Conservation (phyloP, 148 eudicot species). For the Vaccinium myrtillus region DNA sequence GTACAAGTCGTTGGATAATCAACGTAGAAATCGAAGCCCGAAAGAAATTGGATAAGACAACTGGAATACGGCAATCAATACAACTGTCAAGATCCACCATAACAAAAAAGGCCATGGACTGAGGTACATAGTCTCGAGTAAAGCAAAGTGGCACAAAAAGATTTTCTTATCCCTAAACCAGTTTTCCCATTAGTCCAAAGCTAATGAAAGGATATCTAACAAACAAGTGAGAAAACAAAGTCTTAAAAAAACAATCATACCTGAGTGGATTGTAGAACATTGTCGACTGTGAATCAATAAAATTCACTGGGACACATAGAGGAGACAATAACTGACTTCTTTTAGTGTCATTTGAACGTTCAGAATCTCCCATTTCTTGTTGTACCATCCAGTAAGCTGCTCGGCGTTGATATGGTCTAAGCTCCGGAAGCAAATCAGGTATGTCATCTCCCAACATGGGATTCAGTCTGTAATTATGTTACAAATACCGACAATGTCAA, state of each 20-base stretch:
- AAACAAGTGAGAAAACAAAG: not conserved
- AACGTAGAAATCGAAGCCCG: not conserved
- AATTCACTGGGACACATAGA: slow-evolving; percentile 66
- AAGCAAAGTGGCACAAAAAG: not conserved
- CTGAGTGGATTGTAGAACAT: slow-evolving; percentile 92
- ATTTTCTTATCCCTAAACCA: not conserved
- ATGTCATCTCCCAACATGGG: slow-evolving; percentile 70
- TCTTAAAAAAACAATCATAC: slow-evolving; percentile 32
- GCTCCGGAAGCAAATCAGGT: slow-evolving; percentile 79
- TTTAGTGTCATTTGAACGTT: slow-evolving; percentile 26
- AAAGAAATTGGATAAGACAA: not conserved
- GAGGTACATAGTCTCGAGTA: not conserved
- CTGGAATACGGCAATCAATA: not conserved
- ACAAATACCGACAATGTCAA: slow-evolving; percentile 14
- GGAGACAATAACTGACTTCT: slow-evolving; percentile 51
- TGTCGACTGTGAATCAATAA: slow-evolving; percentile 59
- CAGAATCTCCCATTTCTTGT: slow-evolving; percentile 65
- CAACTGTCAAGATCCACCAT: not conserved
- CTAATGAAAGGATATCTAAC: not conserved
- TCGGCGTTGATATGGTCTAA: slow-evolving; percentile 95
- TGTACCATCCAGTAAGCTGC: slow-evolving; percentile 97
- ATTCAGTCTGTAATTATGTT: slow-evolving; percentile 41
- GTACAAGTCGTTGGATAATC: not conserved
- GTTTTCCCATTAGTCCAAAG: not conserved
- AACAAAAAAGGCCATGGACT: not conserved